A percentile compares a stretch with the other conserved stretches of the same genome.
phyloP scores from a whole-genome alignment of 164 flowering plant genomes.

The Vitis cinerea region DNA sequence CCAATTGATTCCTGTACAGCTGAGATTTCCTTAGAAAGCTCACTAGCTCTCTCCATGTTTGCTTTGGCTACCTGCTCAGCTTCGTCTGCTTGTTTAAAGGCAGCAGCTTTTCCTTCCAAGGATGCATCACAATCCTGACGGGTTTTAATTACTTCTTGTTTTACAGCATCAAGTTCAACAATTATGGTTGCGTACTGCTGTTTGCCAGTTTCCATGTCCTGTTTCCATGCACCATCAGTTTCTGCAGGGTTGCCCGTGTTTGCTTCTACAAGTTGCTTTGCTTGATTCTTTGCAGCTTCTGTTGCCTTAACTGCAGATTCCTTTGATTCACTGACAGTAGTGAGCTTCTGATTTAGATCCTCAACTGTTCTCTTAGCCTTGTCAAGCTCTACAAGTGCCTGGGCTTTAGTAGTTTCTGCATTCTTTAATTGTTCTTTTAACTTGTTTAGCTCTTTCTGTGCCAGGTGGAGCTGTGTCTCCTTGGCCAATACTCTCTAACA shows the following conservation, averaged over 20 bases:
- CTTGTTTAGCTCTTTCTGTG: conserved; percentile 74
- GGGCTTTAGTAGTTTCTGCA: conserved; percentile 70
- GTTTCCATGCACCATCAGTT: conserved; percentile 36
- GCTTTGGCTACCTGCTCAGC: conserved; percentile 54
- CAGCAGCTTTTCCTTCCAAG: conserved; percentile 51
- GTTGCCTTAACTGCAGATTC: conserved; percentile 53
- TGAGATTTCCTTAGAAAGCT: conserved; percentile 68
- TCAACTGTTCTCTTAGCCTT: conserved; percentile 64
- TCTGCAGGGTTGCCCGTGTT: conserved; percentile 21
- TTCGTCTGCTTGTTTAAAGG: conserved; percentile 55
- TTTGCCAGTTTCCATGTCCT: conserved; percentile 55
- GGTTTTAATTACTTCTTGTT: conserved; percentile 64
- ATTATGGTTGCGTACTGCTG: conserved; percentile 47
- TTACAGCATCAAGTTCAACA: conserved; percentile 73
- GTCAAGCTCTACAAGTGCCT: conserved; percentile 79
- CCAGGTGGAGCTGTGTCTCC: conserved; percentile 82
- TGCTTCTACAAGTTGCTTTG: conserved; percentile 54
- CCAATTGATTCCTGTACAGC: conserved; percentile 51
- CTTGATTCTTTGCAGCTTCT: conserved; percentile 54
- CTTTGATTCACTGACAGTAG: conserved; percentile 49
- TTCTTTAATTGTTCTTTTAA: conserved; percentile 67
- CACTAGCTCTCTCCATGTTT: conserved; percentile 52
- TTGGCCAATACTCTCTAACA: conserved; percentile 76
- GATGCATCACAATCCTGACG: conserved; percentile 64
- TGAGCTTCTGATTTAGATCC: conserved; percentile 60